Percentiles rank a stretch among this genome's conserved stretches.
Conservation (phyloP, 768 basidiomycete species). For the Naganishia kalamii region DNA sequence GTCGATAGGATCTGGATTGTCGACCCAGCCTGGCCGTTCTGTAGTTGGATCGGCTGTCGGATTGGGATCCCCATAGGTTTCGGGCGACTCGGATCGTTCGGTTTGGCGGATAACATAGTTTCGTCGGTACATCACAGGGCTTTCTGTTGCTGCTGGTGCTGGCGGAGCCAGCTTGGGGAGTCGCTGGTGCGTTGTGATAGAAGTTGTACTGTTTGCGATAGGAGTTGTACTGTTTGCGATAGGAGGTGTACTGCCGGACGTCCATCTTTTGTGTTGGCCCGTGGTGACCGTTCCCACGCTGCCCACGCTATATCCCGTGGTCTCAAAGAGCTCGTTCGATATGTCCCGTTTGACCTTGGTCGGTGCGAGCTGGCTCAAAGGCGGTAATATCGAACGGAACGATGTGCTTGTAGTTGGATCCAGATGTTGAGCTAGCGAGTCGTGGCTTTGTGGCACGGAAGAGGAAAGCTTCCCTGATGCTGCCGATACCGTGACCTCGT, state of each 20-base stretch:
- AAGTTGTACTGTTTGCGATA: background rate
- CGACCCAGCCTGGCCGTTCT: background rate
- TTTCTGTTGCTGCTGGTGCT: background rate
- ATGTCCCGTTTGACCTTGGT: too few relatives aligned
- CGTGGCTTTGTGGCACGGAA: too few relatives aligned
- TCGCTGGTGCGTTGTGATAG: background rate
- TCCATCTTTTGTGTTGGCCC: background rate
- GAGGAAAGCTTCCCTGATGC: too few relatives aligned
- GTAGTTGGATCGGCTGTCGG: too few relatives aligned
- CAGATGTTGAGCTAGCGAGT: too few relatives aligned
- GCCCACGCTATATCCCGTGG: background rate
- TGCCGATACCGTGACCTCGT: background rate
- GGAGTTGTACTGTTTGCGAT: background rate
- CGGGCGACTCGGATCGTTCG: background rate
- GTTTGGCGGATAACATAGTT: too few relatives aligned
- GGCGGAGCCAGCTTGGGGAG: background rate
- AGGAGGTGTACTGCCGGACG: background rate
- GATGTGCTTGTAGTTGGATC: too few relatives aligned
- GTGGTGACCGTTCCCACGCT: background rate
- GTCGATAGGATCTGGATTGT: background rate
- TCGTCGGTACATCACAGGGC: too few relatives aligned
- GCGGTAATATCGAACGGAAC: too few relatives aligned
- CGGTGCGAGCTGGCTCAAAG: too few relatives aligned
- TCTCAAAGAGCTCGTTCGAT: background rate
- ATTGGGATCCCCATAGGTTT: background rate